A percentile compares a stretch with the other conserved stretches of the same genome.
Conservation (phyloP, 2,329 filamentous ascomycete genomes). For the Fusarium fujikuroi region DNA sequence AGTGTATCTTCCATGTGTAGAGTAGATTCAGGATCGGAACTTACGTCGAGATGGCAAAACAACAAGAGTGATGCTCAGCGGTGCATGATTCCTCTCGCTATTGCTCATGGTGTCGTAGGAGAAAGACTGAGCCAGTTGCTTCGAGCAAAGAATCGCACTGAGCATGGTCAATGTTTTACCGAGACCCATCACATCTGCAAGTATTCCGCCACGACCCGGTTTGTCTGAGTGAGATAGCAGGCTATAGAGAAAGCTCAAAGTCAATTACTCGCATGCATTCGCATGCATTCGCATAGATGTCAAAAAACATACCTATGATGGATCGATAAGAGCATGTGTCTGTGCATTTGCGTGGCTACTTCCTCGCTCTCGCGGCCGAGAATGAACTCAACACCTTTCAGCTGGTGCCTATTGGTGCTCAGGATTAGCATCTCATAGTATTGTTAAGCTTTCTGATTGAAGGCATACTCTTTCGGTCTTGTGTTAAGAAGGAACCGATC, state of each 20-base stretch:
- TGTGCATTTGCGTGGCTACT: background rate
- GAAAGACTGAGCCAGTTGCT: rapidly evolving
- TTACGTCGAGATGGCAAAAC: conserved; percentile 3
- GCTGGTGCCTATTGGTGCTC: background rate
- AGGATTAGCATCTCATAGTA: background rate
- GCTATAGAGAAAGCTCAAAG: too few relatives aligned
- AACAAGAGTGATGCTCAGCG: rapidly evolving
- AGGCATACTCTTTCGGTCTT: background rate
- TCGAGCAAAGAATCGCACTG: background rate
- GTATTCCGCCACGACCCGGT: background rate
- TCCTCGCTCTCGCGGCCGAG: background rate
- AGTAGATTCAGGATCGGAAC: background rate
- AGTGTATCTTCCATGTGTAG: rapidly evolving
- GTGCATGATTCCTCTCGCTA: rapidly evolving
- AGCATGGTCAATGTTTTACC: background rate
- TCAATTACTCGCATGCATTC: too few relatives aligned
- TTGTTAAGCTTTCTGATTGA: rapidly evolving
- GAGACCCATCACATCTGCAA: conserved; percentile 3
- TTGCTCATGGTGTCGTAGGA: rapidly evolving
- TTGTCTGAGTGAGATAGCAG: rapidly evolving
- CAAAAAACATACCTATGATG: background rate
- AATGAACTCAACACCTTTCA: background rate
- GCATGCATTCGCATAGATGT: too few relatives aligned
- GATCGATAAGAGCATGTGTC: background rate
- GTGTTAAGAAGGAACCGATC: rapidly evolving